Base-by-base conservation (phyloP, 768 basidiomycete species). In the Naganishia randhawae region DNA sequence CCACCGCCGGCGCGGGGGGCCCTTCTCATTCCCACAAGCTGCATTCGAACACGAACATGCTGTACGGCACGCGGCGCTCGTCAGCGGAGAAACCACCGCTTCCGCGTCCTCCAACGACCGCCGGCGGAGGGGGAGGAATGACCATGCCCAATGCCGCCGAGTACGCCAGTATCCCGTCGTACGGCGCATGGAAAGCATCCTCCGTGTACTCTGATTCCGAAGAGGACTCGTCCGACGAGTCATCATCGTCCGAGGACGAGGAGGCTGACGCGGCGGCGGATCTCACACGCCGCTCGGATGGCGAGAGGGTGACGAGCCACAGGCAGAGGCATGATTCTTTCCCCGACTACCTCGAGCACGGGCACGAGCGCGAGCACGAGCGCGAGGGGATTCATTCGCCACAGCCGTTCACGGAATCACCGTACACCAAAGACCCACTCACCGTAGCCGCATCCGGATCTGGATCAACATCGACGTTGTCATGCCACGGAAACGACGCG, bases 121-220 rank as follows among this genome's bases (percentile, higher is more conserved):
- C 27, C 11, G 51, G 32, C 11, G 51, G 27, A 53, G 14, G 19
- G 27, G 22, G 37, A 11, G 57, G 37, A 13, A 29, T 61, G 37
- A 39, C n/a, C 31, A 61, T 61, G 57, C 57, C 57, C 25, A 39
- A 39, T 14, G 57, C 35, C 7, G 33, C n/a, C 9, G 57, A 61
- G 27, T 61, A 61, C 32, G 57, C 57, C 2, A 41, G 37, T 61
- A 61, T 61, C 27, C 57, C 57, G 3, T 39, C 57, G 1, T 61
- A 61, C 32, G 57, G 57, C 22, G 37, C 37, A 14, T 39, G n/a
- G n/a, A n/a, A n/a, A n/a, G n/a, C n/a, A 5, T 29, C 31, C 27
- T 55, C 53, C 11, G 39, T 39, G 3, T n/a, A 29, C n/a, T 55
- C 31, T 2, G 54, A 55, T 11, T 33, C 31, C 6, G 14, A 33